Evolutionary conservation across 371 early-diverging fungal genomes (phyloP), one percentile per base, ranked within the genome.

Genomic region (Rhizopus arrhizus): DNA sequence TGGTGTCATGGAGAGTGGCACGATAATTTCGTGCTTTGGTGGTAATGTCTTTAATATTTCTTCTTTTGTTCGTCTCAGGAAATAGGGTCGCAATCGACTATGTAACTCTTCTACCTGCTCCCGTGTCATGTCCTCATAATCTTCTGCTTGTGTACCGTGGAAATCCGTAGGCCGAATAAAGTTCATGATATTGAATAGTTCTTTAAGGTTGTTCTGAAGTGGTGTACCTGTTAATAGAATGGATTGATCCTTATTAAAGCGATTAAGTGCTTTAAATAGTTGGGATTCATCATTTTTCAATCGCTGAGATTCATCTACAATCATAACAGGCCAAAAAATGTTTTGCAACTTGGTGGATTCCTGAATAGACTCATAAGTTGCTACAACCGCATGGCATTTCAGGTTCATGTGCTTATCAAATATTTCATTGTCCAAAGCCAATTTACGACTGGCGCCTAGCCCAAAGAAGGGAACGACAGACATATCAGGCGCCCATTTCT

Each of bases 51-150:
- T 81, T 35, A 94, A 76, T 0, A 95, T 94, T 35, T 93, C 85
- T 53, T 82, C 81, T 70, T 98, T 99, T 31, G 95, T 90, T 55
- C 99, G 80, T 54, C 99, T 78, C 65, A 99, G 70, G 56, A 99
- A 89, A 72, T 94, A 91, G n/a, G 95, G 96, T 49, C 82, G 69
- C 35, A 95, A 67, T 16, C 70, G 62, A 4, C 58, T 54, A 49
- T 80, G 80, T 7, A 80, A 43, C 12, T 74, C 70, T 34, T 70
- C 73, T 15, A 80, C 68, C 12, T 62, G 72, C 1, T 69, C 73
- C 9, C 75, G 64, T 9, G 76, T 67, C 56, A 84, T 62, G 32
- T 82, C 80, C 32, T 61, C 72, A 63, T 88, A 89, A 57, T 84
- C 62, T 16, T 68, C 68, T 10, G 85, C 87, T 53, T 90, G 68